Conservation (phyloP, 2,329 filamentous ascomycete genomes). For the Clathrospora elynae region DNA sequence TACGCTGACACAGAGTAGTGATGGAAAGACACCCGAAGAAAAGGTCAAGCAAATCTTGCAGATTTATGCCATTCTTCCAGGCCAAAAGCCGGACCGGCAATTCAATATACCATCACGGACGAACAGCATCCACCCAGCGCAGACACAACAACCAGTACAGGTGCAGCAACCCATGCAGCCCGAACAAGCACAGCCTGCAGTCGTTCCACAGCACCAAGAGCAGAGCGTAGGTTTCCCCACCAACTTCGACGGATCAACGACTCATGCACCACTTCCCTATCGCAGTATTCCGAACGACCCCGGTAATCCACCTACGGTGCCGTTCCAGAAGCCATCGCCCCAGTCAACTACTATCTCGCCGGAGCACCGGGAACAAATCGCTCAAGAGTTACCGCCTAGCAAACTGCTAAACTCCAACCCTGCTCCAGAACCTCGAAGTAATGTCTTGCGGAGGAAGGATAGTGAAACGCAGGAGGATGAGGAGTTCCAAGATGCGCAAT, state of each 20-base stretch:
- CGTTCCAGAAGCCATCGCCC: slow-evolving; percentile 14
- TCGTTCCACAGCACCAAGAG: slow-evolving; percentile 19
- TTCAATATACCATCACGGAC: slow-evolving; percentile 63
- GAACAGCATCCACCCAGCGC: slow-evolving; percentile 25
- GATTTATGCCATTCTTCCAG: slow-evolving; percentile 82
- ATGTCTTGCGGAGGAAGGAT: slow-evolving; percentile 45
- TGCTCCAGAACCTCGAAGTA: slow-evolving; percentile 19
- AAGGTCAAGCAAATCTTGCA: slow-evolving; percentile 82
- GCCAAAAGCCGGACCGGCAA: slow-evolving; percentile 65
- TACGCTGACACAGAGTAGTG: slow-evolving; percentile 41
- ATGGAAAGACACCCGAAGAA: slow-evolving; percentile 68
- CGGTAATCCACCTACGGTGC: slow-evolving; percentile 5
- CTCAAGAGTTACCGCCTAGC: slow-evolving; percentile 32
- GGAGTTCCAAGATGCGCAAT: slow-evolving; percentile 56
- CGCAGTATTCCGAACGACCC: slow-evolving; percentile 12
- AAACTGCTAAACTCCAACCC: slow-evolving; percentile 37
- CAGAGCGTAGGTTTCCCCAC: slow-evolving; percentile 56
- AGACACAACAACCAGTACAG: slow-evolving; percentile 18
- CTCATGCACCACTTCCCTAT: slow-evolving; percentile 17
- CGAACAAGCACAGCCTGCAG: slow-evolving; percentile 11
- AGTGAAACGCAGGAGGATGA: slow-evolving; percentile 52
- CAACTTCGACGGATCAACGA: slow-evolving; percentile 60
- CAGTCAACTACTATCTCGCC: slow-evolving; percentile 9
- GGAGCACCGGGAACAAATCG: slow-evolving; percentile 17
- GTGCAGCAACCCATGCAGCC: slow-evolving; percentile 7